A percentile compares a stretch with the other conserved stretches of the same genome.
Evolutionary conservation across 192 early-diverging fungal genomes (phyloP).

Genomic region (Linnemannia schmuckeri): DNA sequence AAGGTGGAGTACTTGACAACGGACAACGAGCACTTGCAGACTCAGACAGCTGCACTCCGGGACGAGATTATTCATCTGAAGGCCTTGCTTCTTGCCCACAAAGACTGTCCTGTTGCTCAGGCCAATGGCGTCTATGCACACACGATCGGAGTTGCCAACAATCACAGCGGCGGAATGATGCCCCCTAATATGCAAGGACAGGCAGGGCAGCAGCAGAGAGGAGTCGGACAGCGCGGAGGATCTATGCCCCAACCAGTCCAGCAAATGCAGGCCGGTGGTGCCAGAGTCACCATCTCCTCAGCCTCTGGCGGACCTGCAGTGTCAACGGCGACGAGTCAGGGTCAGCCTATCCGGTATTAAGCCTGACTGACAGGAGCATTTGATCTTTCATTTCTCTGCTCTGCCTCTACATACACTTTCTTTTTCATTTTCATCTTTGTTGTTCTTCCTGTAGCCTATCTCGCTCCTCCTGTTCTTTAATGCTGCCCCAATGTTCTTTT

Average conservation of each 20-base stretch:
- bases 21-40: constrained; percentile 77
- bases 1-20: constrained; percentile 71
- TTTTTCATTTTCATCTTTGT: constrained; percentile 6
- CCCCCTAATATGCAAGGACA: constrained; percentile 12
- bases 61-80: constrained; percentile 84
- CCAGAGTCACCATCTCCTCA: constrained; percentile 20
- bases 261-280: constrained; percentile 44
- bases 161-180: constrained; percentile 41
- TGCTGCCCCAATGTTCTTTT: not conserved
- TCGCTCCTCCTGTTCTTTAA: constrained; percentile 12
- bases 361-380: not conserved
- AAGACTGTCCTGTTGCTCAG: constrained; percentile 79
- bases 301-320: constrained; percentile 16
- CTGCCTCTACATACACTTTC: not conserved
- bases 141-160: constrained; percentile 24
- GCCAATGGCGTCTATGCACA: constrained; percentile 73
- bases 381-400: not conserved
- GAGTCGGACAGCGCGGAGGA: constrained; percentile 1
- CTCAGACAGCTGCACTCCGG: constrained; percentile 68
- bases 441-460: not conserved
- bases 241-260: constrained; percentile 13
- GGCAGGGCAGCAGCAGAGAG: constrained; percentile 8
- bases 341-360: constrained; percentile 45
- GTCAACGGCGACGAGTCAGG: not conserved
- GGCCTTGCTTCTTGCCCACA: constrained; percentile 81